Conservation (phyloP, 371 early-diverging fungal species). For the Smittium culicis region DNA sequence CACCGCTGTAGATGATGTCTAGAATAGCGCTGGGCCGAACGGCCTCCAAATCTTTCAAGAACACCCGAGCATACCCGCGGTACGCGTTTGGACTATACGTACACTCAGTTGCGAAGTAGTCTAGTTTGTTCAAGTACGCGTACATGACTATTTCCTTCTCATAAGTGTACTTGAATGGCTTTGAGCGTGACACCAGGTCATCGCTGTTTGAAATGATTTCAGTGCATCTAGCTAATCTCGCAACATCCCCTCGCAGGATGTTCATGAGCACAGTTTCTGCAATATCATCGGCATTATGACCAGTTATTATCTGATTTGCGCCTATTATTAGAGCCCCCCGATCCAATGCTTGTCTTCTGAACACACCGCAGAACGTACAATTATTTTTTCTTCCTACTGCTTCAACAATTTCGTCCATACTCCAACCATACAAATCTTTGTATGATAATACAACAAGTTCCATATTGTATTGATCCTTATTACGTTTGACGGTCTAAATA, state of each 20-base stretch:
- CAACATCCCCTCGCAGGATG: conserved; percentile 94
- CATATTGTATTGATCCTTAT: conserved; percentile 83
- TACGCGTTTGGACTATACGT: conserved; percentile 98
- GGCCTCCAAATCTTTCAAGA: conserved; percentile 94
- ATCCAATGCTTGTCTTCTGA: conserved; percentile 97
- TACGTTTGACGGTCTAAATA: conserved; percentile 76
- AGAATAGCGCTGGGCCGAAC: conserved; percentile 84
- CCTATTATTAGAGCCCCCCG: conserved; percentile 85
- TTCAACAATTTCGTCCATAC: conserved; percentile 96
- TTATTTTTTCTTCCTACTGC: conserved; percentile 94
- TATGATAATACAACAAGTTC: conserved; percentile 93
- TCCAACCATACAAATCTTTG: conserved; percentile 92
- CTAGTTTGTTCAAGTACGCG: conserved; percentile 96
- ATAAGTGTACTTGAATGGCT: conserved; percentile 98
- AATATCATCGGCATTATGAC: conserved; percentile 99
- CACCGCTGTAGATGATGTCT: conserved; percentile 91
- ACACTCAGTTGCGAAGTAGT: conserved; percentile 99
- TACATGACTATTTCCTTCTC: conserved; percentile 99
- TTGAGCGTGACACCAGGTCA: conserved; percentile 68
- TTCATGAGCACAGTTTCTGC: conserved; percentile 99
- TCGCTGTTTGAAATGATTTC: conserved; percentile 71
- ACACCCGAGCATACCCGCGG: conserved; percentile 91
- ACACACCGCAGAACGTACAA: conserved; percentile 99
- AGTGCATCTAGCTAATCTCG: conserved; percentile 89
- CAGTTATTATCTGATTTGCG: conserved; percentile 95